Evolutionary conservation across 2,329 filamentous ascomycete species (phyloP), one percentile per base, ranked within the genome.

Genomic region (Trichoderma arundinaceum): DNA sequence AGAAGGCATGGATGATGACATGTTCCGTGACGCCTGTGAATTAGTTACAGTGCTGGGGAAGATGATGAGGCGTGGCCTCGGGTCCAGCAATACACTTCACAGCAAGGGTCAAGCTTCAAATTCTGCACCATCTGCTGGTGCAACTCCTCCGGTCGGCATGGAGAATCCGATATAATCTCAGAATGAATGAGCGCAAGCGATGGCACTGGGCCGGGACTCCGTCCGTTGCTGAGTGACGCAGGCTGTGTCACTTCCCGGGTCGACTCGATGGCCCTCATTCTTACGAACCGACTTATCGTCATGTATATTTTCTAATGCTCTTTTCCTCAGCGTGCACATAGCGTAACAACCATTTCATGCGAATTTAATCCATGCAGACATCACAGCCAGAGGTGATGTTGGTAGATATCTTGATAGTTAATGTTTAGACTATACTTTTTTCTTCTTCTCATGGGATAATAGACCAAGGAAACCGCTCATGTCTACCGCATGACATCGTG

Each of bases 1-100:
- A 61, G 94, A 97, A 77, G 92, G 92, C 19, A 94, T 98, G 88
- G 92, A 96, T 66, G 94, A 98, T 73, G 92, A 96, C 70, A 96
- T 95, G 82, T 99, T 97, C 75, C 88, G 91, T 69, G 95, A 98
- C 76, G 92, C 94, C 0, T 93, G 92, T 66, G 91, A 94, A 72
- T 84, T 97, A 12, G 94, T 98, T 8, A 90, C 91, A 1, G 89
- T 95, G 0, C 78, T 98, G 1, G 92, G 92, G 7, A 92, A 90
- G 73, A 95, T 97, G 89, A 92, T 94, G 85, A 94, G 91, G 78
- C 86, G 92, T 57, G 90, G 90, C 1, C 75, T 88, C 3, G 80
- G 77, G 5, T 76, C 78, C 2, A 77, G 71, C 66, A 77, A 76
- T 32, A 76, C 76, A 4, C 38, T 69, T 15, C 71, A 65, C 46